Evolutionary conservation across 2,329 filamentous ascomycete species (phyloP), one percentile per base, ranked within the genome.

Genomic region (Dryadomyces sulphureus): DNA sequence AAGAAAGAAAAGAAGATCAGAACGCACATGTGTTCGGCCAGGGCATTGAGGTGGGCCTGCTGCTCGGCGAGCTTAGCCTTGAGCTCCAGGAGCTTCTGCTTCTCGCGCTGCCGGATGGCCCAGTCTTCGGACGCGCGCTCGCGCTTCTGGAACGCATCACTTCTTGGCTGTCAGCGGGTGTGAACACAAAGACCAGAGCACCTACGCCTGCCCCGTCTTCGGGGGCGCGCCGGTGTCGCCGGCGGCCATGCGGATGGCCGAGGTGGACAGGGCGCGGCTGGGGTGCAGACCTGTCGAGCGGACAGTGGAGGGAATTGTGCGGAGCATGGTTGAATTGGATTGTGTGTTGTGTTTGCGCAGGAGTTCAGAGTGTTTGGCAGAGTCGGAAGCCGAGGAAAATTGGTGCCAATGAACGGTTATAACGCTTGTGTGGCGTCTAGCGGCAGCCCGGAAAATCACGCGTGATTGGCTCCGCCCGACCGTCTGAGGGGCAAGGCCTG

Each of bases 61-160:
- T 94, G 87, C 65, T 85, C 79, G 52, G 65, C 59, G 54, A 95
- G 75, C 70, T 77, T 79, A 68, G 75, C 72, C 66, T 77, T 81
- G 57, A 94, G 79, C 61, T 77, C 76, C 45, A 75, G 56, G 52
- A 95, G 81, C 86, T 94, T 95, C 70, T 89, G 80, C 68, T 79
- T 78, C 76, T 96, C 92, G 61, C 88, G 84, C 69, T 84, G 71
- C 59, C 79, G 78, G 67, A 98, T 88, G 67, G 84, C 85, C 56
- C 77, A 77, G 63, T 88, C 81, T 70, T 96, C 92, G 61, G 70
- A 74, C 55, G 90, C 90, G 62, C 81, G 77, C 68, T 98, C 92
- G 57, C 92, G 87, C 68, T 82, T 83, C 68, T 81, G 86, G 77
- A 95, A 98, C 48, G 86, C 79, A 62, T 98, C 90, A 56, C 90